These are phyloP conservation scores for Gnetum montanum DNA, from an alignment of 75 land plant species.

Conservation along the genomic window DNA sequence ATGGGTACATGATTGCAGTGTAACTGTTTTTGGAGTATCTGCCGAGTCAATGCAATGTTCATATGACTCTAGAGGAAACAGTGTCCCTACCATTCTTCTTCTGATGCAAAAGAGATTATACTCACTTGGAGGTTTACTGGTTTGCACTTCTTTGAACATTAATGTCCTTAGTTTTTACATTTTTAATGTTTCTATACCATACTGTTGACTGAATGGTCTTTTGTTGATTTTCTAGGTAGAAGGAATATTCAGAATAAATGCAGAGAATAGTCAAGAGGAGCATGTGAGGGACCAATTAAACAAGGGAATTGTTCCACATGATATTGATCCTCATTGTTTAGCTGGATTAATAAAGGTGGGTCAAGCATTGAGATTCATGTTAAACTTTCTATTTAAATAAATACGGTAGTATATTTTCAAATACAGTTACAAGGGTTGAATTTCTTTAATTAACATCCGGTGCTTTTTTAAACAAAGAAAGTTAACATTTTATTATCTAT, in stretches of 20 bases:
- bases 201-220: neutral
- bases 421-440: neutral
- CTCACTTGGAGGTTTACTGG: slow-evolving; percentile 77
- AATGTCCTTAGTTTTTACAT: neutral
- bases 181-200: neutral
- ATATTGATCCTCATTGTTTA: slow-evolving; percentile 42
- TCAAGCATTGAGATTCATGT: too few relatives aligned
- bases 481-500: too few relatives aligned
- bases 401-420: too few relatives aligned
- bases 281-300: slow-evolving; percentile 46
- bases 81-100: slow-evolving; percentile 81
- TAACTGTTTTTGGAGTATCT: slow-evolving; percentile 87
- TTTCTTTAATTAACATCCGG: neutral
- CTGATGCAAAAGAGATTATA: slow-evolving; percentile 73
- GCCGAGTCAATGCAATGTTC: slow-evolving; percentile 93
- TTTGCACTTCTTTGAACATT: slow-evolving; percentile 9
- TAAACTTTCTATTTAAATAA: too few relatives aligned
- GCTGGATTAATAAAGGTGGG: slow-evolving; percentile 59
- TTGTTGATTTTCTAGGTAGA: slow-evolving; percentile 30
- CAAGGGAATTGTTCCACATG: slow-evolving; percentile 42
- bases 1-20: too few relatives aligned
- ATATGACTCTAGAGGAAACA: slow-evolving; percentile 69
- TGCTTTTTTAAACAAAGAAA: too few relatives aligned
- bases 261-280: slow-evolving; percentile 52
- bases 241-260: slow-evolving; percentile 62